A percentile compares a stretch with the other conserved stretches of the same genome.
Evolutionary conservation across 805 yeast species (phyloP).

Genomic region (Teunomyces pallodes): DNA sequence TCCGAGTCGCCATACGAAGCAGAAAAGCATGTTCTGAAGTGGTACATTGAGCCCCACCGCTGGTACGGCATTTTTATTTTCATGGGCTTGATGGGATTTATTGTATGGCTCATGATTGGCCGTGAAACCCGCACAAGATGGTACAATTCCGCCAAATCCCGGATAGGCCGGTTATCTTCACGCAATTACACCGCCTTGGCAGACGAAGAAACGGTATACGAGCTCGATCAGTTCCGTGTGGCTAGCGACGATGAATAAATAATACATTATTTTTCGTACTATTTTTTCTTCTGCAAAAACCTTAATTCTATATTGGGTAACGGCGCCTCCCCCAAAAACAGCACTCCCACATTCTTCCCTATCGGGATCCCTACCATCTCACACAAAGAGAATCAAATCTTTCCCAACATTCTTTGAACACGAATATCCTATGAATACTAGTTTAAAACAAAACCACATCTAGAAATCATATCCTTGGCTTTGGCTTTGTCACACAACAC

Average conservation of each 20-base stretch:
- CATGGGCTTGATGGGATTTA: slow-evolving; percentile 19
- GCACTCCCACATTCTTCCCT: no score
- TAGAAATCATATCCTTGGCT: no score
- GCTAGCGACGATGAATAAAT: background rate
- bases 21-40: slow-evolving; percentile 33
- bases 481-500: no score
- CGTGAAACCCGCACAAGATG: slow-evolving; percentile 7
- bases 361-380: no score
- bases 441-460: no score
- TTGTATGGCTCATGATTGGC: slow-evolving; percentile 35
- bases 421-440: no score
- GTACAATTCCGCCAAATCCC: background rate
- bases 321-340: no score
- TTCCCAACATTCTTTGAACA: no score
- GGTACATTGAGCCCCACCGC: slow-evolving; percentile 45
- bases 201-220: background rate
- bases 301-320: no score
- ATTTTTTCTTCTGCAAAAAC: no score
- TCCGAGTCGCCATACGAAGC: slow-evolving; percentile 28
- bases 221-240: slow-evolving; percentile 13
- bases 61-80: slow-evolving; percentile 38
- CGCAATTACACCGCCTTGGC: background rate
- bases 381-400: no score
- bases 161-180: background rate
- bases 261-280: no score